Percentiles rank a stretch among this genome's conserved stretches.
Conservation (phyloP, 306 rosid genomes). For the Pyrus bretschneideri region DNA sequence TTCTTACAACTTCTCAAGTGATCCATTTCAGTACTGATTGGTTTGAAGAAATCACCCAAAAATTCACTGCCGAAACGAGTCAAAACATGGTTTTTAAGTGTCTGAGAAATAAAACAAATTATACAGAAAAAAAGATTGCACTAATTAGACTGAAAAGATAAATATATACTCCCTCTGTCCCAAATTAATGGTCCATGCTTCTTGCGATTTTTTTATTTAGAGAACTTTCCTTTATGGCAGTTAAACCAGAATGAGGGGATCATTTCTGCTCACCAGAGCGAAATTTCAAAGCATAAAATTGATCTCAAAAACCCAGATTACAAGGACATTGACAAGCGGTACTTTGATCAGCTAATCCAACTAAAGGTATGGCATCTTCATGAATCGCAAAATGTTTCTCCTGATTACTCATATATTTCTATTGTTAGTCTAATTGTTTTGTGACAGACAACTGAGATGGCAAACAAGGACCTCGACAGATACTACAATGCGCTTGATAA, state of each 20-base stretch:
- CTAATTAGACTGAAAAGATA: background rate
- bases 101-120: background rate
- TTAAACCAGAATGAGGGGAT: constrained; percentile 73
- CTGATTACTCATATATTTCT: background rate
- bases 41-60: constrained; percentile 84
- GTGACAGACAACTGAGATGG: constrained; percentile 91
- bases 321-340: constrained; percentile 88
- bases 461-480: constrained; percentile 98
- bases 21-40: constrained; percentile 69
- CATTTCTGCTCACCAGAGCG: constrained; percentile 62
- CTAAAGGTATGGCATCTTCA: constrained; percentile 60
- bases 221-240: constrained; percentile 33
- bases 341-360: constrained; percentile 87
- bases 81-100: constrained; percentile 8
- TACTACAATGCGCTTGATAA: constrained; percentile 94
- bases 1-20: constrained; percentile 79
- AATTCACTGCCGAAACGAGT: constrained; percentile 65
- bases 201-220: background rate
- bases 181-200: background rate
- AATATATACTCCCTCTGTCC: background rate
- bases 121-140: background rate
- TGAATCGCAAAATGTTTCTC: background rate
- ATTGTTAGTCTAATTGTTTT: constrained; percentile 14
- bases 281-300: constrained; percentile 65
- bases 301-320: constrained; percentile 83